phyloP scores from a whole-genome alignment of 352 stramenopile species.

The Phytophthora cajani region DNA sequence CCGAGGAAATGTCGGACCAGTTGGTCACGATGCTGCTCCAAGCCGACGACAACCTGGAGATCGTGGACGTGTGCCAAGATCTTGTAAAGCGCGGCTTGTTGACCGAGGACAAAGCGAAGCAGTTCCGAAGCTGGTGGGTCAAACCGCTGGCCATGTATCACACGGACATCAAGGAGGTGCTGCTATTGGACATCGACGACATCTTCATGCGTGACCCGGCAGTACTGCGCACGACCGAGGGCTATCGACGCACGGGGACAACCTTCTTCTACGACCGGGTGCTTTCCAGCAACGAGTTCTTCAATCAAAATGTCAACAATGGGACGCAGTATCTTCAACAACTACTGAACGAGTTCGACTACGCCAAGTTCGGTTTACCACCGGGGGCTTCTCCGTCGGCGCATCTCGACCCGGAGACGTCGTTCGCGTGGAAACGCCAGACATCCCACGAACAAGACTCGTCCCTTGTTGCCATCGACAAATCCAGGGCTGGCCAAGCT shows the following conservation, averaged over 20 bases:
- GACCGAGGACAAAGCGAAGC: not conserved
- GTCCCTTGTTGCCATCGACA: constrained; percentile 53
- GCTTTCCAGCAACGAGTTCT: constrained; percentile 17
- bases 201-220: constrained; percentile 43
- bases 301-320: constrained; percentile 22
- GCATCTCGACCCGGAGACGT: constrained; percentile 44
- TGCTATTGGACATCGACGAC: constrained; percentile 12
- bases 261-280: constrained; percentile 50
- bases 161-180: constrained; percentile 9
- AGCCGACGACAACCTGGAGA: constrained; percentile 27
- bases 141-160: constrained; percentile 8
- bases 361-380: constrained; percentile 40
- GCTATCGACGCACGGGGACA: constrained; percentile 52
- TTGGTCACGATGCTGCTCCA: constrained; percentile 19
- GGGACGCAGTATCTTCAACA: constrained; percentile 37
- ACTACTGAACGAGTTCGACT: constrained; percentile 48
- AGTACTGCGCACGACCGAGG: constrained; percentile 31
- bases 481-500: constrained; percentile 28
- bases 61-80: constrained; percentile 38
- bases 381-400: constrained; percentile 31
- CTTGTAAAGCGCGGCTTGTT: constrained; percentile 15
- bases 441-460: constrained; percentile 56
- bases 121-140: constrained; percentile 41
- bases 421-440: constrained; percentile 39
- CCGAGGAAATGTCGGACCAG: constrained; percentile 24